Evolutionary conservation across 108 stramenopile genomes (phyloP).

Genomic region (Cyclotella sp.): DNA sequence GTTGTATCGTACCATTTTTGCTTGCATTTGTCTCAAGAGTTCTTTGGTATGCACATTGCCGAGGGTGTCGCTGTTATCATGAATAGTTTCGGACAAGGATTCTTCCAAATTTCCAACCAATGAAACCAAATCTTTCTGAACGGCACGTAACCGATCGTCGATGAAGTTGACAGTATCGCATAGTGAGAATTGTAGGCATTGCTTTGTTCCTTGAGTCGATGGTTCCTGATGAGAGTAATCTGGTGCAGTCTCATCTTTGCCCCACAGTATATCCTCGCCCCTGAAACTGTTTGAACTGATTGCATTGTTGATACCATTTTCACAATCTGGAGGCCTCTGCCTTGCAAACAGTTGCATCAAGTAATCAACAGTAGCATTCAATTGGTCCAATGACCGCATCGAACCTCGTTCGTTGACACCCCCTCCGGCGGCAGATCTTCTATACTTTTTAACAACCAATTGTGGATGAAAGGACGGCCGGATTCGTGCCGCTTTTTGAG

Average conservation of each 20-base stretch:
- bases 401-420: conserved; percentile 15
- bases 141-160: conserved; percentile 59
- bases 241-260: too few species aligned
- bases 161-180: conserved; percentile 52
- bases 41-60: conserved; percentile 13
- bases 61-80: not conserved
- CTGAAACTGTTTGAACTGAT: not conserved
- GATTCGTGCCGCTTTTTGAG: not conserved
- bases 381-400: conserved; percentile 27
- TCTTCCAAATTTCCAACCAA: conserved; percentile 34
- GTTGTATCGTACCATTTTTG: conserved; percentile 49
- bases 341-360: conserved; percentile 25
- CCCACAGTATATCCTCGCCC: too few species aligned
- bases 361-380: conserved; percentile 44
- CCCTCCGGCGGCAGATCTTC: conserved; percentile 53
- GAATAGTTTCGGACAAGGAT: not conserved
- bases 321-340: conserved; percentile 15
- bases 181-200: conserved; percentile 31
- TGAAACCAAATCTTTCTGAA: conserved; percentile 57
- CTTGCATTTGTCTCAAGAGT: conserved; percentile 41
- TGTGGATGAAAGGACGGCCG: conserved; percentile 44
- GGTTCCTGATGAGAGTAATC: too few species aligned
- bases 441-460: conserved; percentile 53
- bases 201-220: not conserved
- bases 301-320: not conserved